Evolutionary conservation across 2,329 filamentous ascomycete species (phyloP), one percentile per base, ranked within the genome.

Genomic region (Cercospora zeae-maydis): DNA sequence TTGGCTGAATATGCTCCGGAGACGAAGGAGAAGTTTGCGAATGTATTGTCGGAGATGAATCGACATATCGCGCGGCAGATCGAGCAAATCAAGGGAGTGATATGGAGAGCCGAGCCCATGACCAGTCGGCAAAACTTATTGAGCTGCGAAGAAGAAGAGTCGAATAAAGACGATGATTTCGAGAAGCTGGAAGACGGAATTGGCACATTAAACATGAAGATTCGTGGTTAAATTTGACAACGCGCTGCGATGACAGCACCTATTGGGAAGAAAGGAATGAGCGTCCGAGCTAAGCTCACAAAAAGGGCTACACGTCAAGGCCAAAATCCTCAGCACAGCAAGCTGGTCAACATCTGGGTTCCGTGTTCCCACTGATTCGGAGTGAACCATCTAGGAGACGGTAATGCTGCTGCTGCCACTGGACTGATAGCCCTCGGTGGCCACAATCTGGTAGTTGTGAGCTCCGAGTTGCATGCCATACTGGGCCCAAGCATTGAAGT

Each of bases 381-480:
- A 1, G 14, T 1, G 11, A 4, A 4, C 16, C 11, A 19, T 33
- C n/a, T 53, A 65, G 34, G 56, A 62, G 10, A 78, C 75, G 21
- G 76, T 78, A 33, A 79, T 76, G 19, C 65, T 68, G 1, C 75
- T 68, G 34, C 70, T 74, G 1, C 78, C 78, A 63, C 73, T 77
- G 65, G 76, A 78, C 67, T 77, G 61, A 56, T 79, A 79, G 1
- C 78, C 78, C 69, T 80, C 79, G 0, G 76, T 79, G 1, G 76
- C 75, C 13, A 80, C 68, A 58, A 79, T 78, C 69, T 78, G 77
- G 59, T 79, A 79, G 63, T 79, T 71, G 57, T 72, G 71, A 9
- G 76, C 68, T 2, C 65, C 66, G 19, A 72, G 54, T 62, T 72
- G 72, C 4, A 70, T 70, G 7, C 68, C 70, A 14, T 61, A 56